phyloP scores from a whole-genome alignment of 768 basidiomycete genomes.

The Russula dissimulans region DNA sequence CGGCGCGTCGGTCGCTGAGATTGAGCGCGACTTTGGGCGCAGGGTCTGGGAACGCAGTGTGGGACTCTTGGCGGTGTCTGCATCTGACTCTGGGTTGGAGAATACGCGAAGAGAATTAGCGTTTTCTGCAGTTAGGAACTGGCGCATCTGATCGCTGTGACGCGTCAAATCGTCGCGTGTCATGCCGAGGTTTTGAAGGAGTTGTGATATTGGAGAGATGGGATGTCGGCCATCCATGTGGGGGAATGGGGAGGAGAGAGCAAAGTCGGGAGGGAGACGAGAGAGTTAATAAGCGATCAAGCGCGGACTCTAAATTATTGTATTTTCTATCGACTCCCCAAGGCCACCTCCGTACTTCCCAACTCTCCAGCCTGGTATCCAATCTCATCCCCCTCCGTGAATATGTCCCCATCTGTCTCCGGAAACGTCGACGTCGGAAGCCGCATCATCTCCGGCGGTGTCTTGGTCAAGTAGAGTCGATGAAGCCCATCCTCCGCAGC shows the following conservation, averaged over 20 bases:
- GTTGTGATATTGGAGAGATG: conserved; percentile 61
- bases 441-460: conserved; percentile 56
- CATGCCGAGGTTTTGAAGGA: conserved; percentile 62
- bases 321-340: conserved; percentile 36
- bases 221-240: conserved; percentile 8
- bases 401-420: conserved; percentile 42
- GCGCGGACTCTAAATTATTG: conserved; percentile 9
- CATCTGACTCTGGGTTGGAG: conserved; percentile 30
- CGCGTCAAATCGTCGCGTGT: conserved; percentile 66
- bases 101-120: conserved; percentile 38
- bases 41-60: conserved; percentile 18
- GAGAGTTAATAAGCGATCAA: not conserved
- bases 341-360: conserved; percentile 55
- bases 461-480: conserved; percentile 72
- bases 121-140: conserved; percentile 55
- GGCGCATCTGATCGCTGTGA: conserved; percentile 73
- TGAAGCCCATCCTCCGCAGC: conserved; percentile 82
- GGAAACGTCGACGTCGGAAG: conserved; percentile 74
- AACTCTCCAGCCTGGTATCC: conserved; percentile 46
- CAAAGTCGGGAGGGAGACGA: not conserved
- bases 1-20: conserved; percentile 37
- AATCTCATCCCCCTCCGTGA: conserved; percentile 36
- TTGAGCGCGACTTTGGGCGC: conserved; percentile 28
- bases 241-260: not conserved
- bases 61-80: conserved; percentile 21